These are phyloP conservation scores for Cudoniella acicularis DNA, from an alignment of 495 filamentous ascomycete species.

Conservation along the genomic window DNA sequence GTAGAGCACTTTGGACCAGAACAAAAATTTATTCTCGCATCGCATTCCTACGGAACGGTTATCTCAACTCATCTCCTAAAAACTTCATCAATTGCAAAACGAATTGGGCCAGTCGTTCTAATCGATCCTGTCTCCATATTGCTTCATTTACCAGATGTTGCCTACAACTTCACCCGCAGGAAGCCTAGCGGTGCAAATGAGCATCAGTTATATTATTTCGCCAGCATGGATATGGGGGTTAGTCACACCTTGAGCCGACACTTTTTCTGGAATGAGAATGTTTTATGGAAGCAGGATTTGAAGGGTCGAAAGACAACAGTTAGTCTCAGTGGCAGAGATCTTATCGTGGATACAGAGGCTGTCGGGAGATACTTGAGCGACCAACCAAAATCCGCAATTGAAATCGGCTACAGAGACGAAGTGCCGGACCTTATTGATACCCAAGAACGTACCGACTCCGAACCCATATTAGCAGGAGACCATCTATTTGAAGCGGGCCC, in stretches of 20 bases:
- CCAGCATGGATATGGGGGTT: constrained; percentile 58
- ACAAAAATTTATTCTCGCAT: constrained; percentile 45
- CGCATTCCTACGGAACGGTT: constrained; percentile 62
- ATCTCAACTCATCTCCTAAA: constrained; percentile 60
- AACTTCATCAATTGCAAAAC: constrained; percentile 32
- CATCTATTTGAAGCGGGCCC: constrained; percentile 4
- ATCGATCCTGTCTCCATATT: constrained; percentile 65
- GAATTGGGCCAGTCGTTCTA: constrained; percentile 48
- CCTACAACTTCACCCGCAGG: constrained; percentile 65
- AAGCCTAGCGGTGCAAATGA: constrained; percentile 55
- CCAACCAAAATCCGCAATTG: background rate
- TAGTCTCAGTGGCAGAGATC: constrained; percentile 53
- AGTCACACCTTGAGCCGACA: constrained; percentile 54
- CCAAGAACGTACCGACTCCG: constrained; percentile 13
- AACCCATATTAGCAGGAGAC: constrained; percentile 6
- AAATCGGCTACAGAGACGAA: constrained; percentile 25
- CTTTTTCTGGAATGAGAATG: constrained; percentile 67
- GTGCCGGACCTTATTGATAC: constrained; percentile 10
- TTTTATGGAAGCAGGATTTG: constrained; percentile 61
- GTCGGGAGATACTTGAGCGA: constrained; percentile 54
- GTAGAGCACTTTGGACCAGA: constrained; percentile 48
- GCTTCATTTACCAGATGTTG: constrained; percentile 63
- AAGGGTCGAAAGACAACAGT: constrained; percentile 32
- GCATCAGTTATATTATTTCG: constrained; percentile 65
- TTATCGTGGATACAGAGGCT: constrained; percentile 59